Percentiles rank a stretch among this genome's conserved stretches.
Evolutionary conservation across 2,329 filamentous ascomycete species (phyloP).

Genomic region (Colletotrichum kahawae): DNA sequence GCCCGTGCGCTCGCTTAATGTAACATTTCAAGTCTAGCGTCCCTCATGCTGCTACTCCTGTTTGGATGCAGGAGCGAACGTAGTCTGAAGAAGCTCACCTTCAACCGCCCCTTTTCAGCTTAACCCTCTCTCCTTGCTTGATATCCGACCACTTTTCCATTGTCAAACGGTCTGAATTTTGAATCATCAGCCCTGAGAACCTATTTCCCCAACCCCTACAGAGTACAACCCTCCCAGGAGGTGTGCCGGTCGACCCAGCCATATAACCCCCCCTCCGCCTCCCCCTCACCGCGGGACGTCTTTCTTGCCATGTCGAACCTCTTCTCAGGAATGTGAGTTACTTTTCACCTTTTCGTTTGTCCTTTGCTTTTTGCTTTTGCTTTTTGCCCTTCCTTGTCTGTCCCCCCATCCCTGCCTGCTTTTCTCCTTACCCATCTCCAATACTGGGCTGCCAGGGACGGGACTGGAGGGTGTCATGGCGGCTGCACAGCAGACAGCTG

Average conservation of each 20-base stretch:
- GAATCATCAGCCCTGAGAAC: conserved; percentile 13
- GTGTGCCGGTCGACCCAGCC: conserved; percentile 6
- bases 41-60: conserved; percentile 21
- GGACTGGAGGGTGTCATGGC: background rate
- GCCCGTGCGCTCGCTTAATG: conserved; percentile 20
- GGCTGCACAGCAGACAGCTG: conserved; percentile 18
- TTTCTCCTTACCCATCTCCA: background rate
- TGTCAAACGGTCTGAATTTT: conserved; percentile 16
- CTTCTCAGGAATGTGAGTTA: conserved; percentile 66
- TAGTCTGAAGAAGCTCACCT: conserved; percentile 23
- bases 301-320: conserved; percentile 59
- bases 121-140: conserved; percentile 19
- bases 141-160: conserved; percentile 17
- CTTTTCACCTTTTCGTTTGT: conserved; percentile 18
- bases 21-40: conserved; percentile 20
- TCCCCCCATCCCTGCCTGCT: background rate
- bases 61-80: conserved; percentile 23
- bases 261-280: conserved; percentile 24
- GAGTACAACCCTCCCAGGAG: conserved; percentile 8
- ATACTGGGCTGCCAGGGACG: background rate
- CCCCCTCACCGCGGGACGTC: conserved; percentile 20
- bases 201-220: conserved; percentile 12
- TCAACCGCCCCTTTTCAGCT: conserved; percentile 23
- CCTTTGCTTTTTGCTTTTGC: background rate
- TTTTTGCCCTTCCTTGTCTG: background rate